Evolutionary conservation across 2,329 filamentous ascomycete species (phyloP).

Genomic region (Sarocladium strictum): DNA sequence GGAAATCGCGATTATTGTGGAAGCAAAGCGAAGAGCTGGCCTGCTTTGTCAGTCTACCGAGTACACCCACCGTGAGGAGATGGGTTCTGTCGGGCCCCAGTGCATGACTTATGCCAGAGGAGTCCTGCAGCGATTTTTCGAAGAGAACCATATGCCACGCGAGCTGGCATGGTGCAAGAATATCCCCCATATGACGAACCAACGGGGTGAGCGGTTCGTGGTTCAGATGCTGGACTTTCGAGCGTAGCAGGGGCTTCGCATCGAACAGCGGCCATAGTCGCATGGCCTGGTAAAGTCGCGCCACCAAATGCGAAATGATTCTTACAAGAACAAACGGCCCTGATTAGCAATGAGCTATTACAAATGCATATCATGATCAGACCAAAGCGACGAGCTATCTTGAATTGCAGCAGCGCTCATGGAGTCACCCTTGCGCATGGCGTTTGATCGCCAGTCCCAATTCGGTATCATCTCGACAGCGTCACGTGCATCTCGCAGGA

Average conservation of each 20-base stretch:
- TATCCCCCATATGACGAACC: slow-evolving; percentile 8
- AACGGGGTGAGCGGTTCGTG: background rate
- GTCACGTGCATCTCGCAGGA: slow-evolving; percentile 4
- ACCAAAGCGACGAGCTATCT: background rate
- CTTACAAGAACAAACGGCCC: background rate
- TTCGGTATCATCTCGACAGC: background rate
- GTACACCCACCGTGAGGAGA: slow-evolving; percentile 6
- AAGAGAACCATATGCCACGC: background rate
- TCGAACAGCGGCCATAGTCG: background rate
- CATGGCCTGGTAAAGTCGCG: too few relatives aligned
- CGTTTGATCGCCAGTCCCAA: background rate
- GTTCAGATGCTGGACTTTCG: slow-evolving; percentile 6
- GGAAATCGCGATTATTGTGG: background rate
- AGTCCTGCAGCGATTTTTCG: background rate
- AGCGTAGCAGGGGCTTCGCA: background rate
- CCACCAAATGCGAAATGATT: too few relatives aligned
- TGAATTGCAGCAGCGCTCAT: background rate
- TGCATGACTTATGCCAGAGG: slow-evolving; percentile 8
- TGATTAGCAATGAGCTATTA: slow-evolving; percentile 3
- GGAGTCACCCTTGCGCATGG: background rate
- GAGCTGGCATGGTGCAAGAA: slow-evolving; percentile 8
- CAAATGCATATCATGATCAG: background rate
- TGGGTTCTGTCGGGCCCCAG: slow-evolving; percentile 7
- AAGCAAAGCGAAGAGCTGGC: slow-evolving; percentile 3
- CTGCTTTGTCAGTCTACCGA: slow-evolving; percentile 8